Base-by-base conservation (phyloP, 805 yeast species). In the Saturnispora serradocipensis region DNA sequence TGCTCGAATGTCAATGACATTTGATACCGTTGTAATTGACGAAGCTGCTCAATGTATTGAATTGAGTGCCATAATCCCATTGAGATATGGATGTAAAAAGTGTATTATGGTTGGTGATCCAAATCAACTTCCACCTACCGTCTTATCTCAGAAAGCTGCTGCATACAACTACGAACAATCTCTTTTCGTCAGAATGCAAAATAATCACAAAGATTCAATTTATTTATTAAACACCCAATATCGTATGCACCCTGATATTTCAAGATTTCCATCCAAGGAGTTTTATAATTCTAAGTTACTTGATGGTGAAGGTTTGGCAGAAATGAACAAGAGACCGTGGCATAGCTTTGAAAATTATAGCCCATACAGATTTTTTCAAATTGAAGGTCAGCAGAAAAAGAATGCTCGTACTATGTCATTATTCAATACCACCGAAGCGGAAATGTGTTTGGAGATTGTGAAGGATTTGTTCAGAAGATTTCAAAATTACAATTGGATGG, bases 21-120 rank as follows among this genome's bases (percentile, higher is more conserved):
- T 93, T 64, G 95, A 86, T 46, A 88, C 95, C 4, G 97, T 93
- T 2, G 83, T 91, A 48, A 84, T 91, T 54, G 99, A 91, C 71
- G 99, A 91, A 67, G 99, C 99, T 2, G 95, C 97, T 58, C 99
- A 91, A 67, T 86, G 96, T 79, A 90, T 93, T 39, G 99, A 91
- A 63, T 64, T 91, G 35, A 88, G 97, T 7, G 86, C 95, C 0
- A 77, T 93, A 25, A 91, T 91, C 59, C 99, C 99, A 0, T 71
- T 93, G 57, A 74, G 95, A 61, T 93, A 90, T 65, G 98, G 98
- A 1, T 86, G 95, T 60, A 82, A 76, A 54, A 80, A 82, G 51
- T 91, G 98, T 70, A 84, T 93, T 46, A 86, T 93, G 95, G 99
- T 93, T 45, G 99, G 99, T 65, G 99, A 93, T 70, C 98, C 98